phyloP scores from a whole-genome alignment of 495 filamentous ascomycete genomes.

The Aspergillus olivimuriae region DNA sequence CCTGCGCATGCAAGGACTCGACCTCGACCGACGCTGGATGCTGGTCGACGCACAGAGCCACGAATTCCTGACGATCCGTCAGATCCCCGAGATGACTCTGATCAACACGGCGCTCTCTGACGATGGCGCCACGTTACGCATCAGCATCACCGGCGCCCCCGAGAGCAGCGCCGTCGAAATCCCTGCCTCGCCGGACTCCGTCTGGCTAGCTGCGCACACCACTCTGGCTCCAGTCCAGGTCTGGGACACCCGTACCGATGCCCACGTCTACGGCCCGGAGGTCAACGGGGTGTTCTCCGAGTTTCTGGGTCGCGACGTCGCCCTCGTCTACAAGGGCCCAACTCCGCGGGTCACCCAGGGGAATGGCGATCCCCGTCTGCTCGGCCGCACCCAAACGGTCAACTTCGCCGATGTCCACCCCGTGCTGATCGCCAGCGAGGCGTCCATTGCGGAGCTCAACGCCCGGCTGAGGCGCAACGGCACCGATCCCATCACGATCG shows the following conservation, averaged over 20 bases:
- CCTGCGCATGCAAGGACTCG: conserved; percentile 64
- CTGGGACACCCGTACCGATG: conserved; percentile 38
- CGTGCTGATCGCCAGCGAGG: conserved; percentile 46
- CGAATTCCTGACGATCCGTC: conserved; percentile 39
- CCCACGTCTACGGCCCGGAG: conserved; percentile 26
- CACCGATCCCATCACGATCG: conserved; percentile 32
- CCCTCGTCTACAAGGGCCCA: conserved; percentile 38
- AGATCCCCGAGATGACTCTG: conserved; percentile 37
- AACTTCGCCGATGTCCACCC: conserved; percentile 41
- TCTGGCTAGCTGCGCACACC: conserved; percentile 31
- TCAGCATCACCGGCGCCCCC: conserved; percentile 19
- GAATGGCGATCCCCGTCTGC: conserved; percentile 28
- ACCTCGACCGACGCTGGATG: conserved; percentile 66
- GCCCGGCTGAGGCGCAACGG: conserved; percentile 15
- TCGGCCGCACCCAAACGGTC: conserved; percentile 33
- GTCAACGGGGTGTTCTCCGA: conserved; percentile 29
- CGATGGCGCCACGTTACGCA: conserved; percentile 16
- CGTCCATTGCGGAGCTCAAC: conserved; percentile 39
- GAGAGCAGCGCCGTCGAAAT: conserved; percentile 20
- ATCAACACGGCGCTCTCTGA: conserved; percentile 30
- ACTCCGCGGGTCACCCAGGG: conserved; percentile 33
- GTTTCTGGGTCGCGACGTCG: conserved; percentile 29
- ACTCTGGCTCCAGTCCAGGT: conserved; percentile 27
- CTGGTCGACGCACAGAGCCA: conserved; percentile 31
- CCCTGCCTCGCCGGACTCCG: conserved; percentile 22